These are phyloP conservation scores for Azolla pinnata DNA, from an alignment of 75 land plant genomes.

Conservation along the genomic window DNA sequence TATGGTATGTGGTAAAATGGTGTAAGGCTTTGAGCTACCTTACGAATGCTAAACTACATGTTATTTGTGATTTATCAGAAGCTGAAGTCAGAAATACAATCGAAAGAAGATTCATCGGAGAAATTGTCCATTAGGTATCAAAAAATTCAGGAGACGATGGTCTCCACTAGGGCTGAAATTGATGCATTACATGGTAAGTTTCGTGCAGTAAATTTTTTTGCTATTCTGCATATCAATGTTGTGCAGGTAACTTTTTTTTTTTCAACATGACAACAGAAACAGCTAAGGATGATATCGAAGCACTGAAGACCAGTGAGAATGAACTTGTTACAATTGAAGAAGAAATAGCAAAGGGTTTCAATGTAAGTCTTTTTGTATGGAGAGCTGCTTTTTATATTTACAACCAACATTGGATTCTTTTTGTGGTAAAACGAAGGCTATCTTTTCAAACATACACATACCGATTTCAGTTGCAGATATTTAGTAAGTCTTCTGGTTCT, in stretches of 20 bases:
- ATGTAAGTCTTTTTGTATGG: slow-evolving; percentile 18
- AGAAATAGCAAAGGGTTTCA: slow-evolving; percentile 25
- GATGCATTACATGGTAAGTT: slow-evolving; percentile 15
- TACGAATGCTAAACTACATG: background rate
- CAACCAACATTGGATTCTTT: background rate
- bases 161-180: slow-evolving; percentile 7
- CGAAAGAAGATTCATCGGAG: slow-evolving; percentile 36
- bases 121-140: slow-evolving; percentile 23
- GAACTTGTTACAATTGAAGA: slow-evolving; percentile 43
- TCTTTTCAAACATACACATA: too few species aligned
- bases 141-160: slow-evolving; percentile 33
- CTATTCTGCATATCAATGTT: background rate
- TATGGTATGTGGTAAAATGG: slow-evolving; percentile 25
- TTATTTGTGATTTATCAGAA: slow-evolving; percentile 26
- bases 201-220: background rate
- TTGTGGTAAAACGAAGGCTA: background rate
- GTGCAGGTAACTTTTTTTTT: background rate
- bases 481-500: too few species aligned
- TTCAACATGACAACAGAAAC: slow-evolving; percentile 39
- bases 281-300: slow-evolving; percentile 55
- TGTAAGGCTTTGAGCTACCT: background rate
- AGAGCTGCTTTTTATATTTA: background rate
- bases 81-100: slow-evolving; percentile 38
- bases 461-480: too few species aligned
- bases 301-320: slow-evolving; percentile 39